Base-by-base conservation (phyloP, 139 green algal species). In the Pleodorina starrii region DNA sequence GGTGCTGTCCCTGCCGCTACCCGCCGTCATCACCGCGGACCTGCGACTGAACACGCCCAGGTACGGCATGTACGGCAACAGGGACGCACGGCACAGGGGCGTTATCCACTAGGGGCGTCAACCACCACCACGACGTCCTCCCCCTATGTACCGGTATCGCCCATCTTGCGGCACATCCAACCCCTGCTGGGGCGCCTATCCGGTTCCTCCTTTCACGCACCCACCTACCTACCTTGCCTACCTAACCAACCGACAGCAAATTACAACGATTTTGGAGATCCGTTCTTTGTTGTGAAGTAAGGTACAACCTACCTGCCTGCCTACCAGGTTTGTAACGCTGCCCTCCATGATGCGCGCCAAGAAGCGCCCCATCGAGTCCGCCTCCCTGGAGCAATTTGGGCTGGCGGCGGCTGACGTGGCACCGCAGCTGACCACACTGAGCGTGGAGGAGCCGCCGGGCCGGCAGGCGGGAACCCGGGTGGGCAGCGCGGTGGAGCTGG, bases 271-370 rank as follows among this genome's bases (percentile, higher is more conserved):
- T n/a, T n/a, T n/a, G n/a, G n/a, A n/a, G n/a, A n/a, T n/a, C n/a
- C n/a, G n/a, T n/a, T n/a, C n/a, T n/a, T n/a, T n/a, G n/a, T n/a
- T n/a, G n/a, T n/a, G n/a, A n/a, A n/a, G n/a, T n/a, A n/a, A n/a
- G n/a, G n/a, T n/a, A n/a, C n/a, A n/a, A 46, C 63, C 19, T 68
- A 14, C 14, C 35, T 29, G 27, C 59, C 23, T 14, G 2, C 51
- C 54, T 14, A n/a, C n/a, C 86, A 96, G 94, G 38, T 99, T 99
- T 78, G 95, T 97, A 40, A 98, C 96, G 21, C 92, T 99, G 86
- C 96, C 97, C 11, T 97, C 97, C 86, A 97, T 98, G 69, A 99
- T 99, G 95, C 97, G 97, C 66, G 96, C 97, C 48, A 99, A 98
- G 92, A 98, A 98, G 92, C 97, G 97, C 87, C 78, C 91, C 0